These are phyloP conservation scores for Rhizoclosmatium globosum DNA, from an alignment of 192 early-diverging fungal species.

Conservation along the genomic window DNA sequence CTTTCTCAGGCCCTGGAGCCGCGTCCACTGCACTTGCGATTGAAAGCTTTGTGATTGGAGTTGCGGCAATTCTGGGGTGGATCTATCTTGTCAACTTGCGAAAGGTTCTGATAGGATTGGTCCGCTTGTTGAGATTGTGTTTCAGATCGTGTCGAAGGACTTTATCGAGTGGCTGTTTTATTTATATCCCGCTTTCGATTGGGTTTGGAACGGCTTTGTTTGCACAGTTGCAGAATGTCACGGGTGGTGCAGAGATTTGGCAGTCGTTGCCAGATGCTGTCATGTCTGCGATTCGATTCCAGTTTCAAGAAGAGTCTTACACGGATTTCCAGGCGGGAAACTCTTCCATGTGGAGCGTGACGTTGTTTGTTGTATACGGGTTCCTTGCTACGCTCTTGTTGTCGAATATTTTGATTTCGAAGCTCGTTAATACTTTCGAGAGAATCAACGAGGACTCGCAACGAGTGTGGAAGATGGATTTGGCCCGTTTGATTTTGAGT, in stretches of 20 bases:
- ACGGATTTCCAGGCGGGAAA: conserved; percentile 4
- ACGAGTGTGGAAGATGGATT: conserved; percentile 13
- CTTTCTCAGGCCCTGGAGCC: conserved; percentile 9
- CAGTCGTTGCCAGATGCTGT: conserved; percentile 15
- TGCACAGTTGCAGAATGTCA: conserved; percentile 15
- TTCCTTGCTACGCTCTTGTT: conserved; percentile 28
- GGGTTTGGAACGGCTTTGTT: conserved; percentile 34
- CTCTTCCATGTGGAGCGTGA: not conserved
- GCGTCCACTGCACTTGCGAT: not conserved
- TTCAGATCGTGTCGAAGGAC: conserved; percentile 20
- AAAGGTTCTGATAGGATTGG: conserved; percentile 32
- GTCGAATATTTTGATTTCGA: conserved; percentile 34
- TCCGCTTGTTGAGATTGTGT: conserved; percentile 27
- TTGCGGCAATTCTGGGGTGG: conserved; percentile 36
- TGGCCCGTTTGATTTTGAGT: conserved; percentile 27
- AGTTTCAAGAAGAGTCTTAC: conserved; percentile 25
- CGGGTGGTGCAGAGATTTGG: not conserved
- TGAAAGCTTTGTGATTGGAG: conserved; percentile 30
- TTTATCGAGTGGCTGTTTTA: conserved; percentile 18
- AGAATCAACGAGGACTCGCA: not conserved
- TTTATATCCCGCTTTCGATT: conserved; percentile 13
- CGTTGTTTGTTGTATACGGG: not conserved
- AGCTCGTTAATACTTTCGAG: conserved; percentile 24
- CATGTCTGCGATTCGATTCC: conserved; percentile 30
- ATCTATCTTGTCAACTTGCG: conserved; percentile 24